phyloP scores from a whole-genome alignment of 495 filamentous ascomycete species.

The Margaritispora aquatica region DNA sequence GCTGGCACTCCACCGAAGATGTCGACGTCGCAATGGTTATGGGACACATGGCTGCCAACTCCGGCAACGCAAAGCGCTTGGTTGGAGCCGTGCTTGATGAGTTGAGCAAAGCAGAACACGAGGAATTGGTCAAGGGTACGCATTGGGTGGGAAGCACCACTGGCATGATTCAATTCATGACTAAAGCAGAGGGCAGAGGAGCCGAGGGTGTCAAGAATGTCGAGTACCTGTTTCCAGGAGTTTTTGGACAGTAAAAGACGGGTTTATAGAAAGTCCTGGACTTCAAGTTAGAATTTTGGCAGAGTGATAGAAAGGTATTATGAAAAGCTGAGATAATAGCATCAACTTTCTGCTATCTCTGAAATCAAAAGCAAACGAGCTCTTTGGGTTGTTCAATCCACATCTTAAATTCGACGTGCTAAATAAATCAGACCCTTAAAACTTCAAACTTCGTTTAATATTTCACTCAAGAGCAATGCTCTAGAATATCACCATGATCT shows the following conservation, averaged over 20 bases:
- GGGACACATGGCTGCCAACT: slow-evolving; percentile 90
- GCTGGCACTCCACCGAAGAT: slow-evolving; percentile 73
- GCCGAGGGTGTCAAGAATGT: slow-evolving; percentile 62
- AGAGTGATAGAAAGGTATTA: too few species aligned
- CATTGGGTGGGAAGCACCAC: slow-evolving; percentile 58
- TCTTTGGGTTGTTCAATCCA: too few species aligned
- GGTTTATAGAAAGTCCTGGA: too few species aligned
- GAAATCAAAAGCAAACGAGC: not conserved
- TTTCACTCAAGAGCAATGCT: too few species aligned
- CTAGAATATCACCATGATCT: too few species aligned
- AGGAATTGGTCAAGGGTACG: slow-evolving; percentile 71
- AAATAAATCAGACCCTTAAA: too few species aligned
- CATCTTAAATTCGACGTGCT: too few species aligned
- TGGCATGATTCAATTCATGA: slow-evolving; percentile 68
- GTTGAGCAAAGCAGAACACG: slow-evolving; percentile 67
- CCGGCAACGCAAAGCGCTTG: slow-evolving; percentile 75
- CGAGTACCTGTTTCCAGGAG: slow-evolving; percentile 71
- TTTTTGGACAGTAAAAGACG: slow-evolving; percentile 19
- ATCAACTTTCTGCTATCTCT: slow-evolving; percentile 14
- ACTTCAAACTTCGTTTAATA: too few species aligned
- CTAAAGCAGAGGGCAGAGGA: slow-evolving; percentile 54
- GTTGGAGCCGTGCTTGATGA: slow-evolving; percentile 85
- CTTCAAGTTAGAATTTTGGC: too few species aligned
- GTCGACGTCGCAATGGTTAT: slow-evolving; percentile 98
- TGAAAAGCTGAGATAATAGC: slow-evolving; percentile 2